Evolutionary conservation across 1,139 yeast species (phyloP), one percentile per base, ranked within the genome.

Genomic region (Debaryomyces subglobosus): DNA sequence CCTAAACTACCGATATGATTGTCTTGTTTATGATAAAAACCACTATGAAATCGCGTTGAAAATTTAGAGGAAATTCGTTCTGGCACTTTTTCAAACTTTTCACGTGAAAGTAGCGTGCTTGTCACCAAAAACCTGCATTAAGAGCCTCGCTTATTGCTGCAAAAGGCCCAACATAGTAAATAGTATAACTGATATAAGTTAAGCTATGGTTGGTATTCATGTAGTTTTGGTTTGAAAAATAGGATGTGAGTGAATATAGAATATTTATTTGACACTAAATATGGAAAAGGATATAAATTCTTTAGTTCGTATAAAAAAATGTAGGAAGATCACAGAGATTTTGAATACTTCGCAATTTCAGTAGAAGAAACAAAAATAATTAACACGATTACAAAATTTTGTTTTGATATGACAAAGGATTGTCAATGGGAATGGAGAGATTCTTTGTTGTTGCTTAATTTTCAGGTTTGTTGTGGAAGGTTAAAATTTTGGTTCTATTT

Each of bases 31-130:
- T 32, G 23, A 21, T 29, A 30, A 40, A 30, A 30, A 20, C 13
- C 27, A 20, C 21, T 40, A 30, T 8, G 20, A 15, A 15, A 27
- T 40, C 43, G 43, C 43, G 43, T 30, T 40, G 43, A 43, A 48
- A 49, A 48, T 45, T 43, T 44, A 40, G 39, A 27, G 53, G 55
- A 49, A 45, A 20, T 47, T 43, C 32, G 27, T 6, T 40, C 39
- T 27, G 39, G 37, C 44, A 23, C 37, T 43, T 34, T 35, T 50
- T 44, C 41, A 16, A 43, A 16, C 9, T 46, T 44, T 48, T 44
- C 54, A 40, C 50, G 50, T 52, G 54, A 41, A 10, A 25, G 13
- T 30, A 50, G 43, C 43, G 53, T 51, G 53, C 38, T 16, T 29
- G 25, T 23, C 49, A 43, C 47, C 27, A 38, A 33, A 21, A 6